Percentiles rank a stretch among this genome's conserved stretches.
Conservation (phyloP, 345 rosid genomes). For the Combretum micranthum region DNA sequence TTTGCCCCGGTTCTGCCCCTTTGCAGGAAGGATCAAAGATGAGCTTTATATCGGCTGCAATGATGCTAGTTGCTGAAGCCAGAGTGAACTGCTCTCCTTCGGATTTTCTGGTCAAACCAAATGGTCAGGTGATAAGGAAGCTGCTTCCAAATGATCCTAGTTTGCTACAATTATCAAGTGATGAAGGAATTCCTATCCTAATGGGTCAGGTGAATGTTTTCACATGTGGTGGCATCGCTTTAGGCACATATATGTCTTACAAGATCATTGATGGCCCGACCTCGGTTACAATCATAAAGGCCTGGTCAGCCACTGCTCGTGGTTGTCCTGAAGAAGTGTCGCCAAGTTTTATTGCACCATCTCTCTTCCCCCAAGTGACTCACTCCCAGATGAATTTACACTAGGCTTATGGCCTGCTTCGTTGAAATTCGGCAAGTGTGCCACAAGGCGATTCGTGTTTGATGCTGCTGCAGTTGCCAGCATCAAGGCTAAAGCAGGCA, state of each 20-base stretch:
- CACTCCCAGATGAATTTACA: background rate
- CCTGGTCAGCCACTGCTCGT: slow-evolving; percentile 27
- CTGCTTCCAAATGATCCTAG: slow-evolving; percentile 12
- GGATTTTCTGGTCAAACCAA: slow-evolving; percentile 13
- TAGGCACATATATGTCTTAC: slow-evolving; percentile 34
- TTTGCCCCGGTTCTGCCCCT: slow-evolving; percentile 15
- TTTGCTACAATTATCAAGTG: background rate
- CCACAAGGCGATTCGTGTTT: slow-evolving; percentile 36
- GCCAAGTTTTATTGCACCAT: slow-evolving; percentile 27
- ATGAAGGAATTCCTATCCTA: slow-evolving; percentile 7
- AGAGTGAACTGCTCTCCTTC: slow-evolving; percentile 7
- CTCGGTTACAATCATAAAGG: slow-evolving; percentile 26
- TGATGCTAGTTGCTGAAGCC: slow-evolving; percentile 14
- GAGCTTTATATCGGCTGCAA: slow-evolving; percentile 20
- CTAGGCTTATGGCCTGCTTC: background rate
- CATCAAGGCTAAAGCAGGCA: slow-evolving; percentile 25
- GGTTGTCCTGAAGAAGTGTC: slow-evolving; percentile 3
- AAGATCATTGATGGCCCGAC: slow-evolving; percentile 38
- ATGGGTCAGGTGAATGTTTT: slow-evolving; percentile 19
- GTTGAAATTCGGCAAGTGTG: slow-evolving; percentile 13
- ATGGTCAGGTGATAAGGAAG: background rate
- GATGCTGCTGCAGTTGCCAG: slow-evolving; percentile 24
- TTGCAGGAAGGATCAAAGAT: slow-evolving; percentile 21
- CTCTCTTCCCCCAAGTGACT: slow-evolving; percentile 20
- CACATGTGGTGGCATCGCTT: slow-evolving; percentile 34